Percentiles rank a stretch among this genome's conserved stretches.
Conservation (phyloP, 2,329 filamentous ascomycete species). For the Lithohypha guttulata region DNA sequence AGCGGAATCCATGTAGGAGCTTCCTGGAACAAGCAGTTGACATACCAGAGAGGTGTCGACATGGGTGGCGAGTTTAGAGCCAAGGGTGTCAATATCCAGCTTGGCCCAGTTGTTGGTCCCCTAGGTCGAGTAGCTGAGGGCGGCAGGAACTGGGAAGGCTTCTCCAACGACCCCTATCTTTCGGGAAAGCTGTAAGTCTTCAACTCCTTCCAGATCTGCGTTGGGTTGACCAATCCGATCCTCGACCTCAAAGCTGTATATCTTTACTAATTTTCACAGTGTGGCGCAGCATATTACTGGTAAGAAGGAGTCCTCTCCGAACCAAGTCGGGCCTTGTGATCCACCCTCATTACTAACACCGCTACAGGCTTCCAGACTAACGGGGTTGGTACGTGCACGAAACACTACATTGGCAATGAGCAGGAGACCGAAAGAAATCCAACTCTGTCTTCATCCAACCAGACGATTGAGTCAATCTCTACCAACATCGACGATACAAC, state of each 20-base stretch:
- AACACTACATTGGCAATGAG: conserved; percentile 57
- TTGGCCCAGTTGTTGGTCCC: conserved; percentile 47
- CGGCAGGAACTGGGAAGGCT: conserved; percentile 41
- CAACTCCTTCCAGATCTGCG: too few species aligned
- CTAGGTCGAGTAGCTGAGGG: conserved; percentile 27
- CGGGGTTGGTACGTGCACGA: conserved; percentile 31
- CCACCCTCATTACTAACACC: too few species aligned
- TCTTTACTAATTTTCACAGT: too few species aligned
- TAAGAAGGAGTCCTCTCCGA: background rate
- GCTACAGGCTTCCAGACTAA: conserved; percentile 32
- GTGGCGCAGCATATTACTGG: conserved; percentile 32
- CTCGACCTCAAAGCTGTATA: too few species aligned
- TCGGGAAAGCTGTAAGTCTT: conserved; percentile 34
- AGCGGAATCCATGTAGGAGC: conserved; percentile 28
- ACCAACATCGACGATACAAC: conserved; percentile 62
- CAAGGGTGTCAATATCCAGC: conserved; percentile 60
- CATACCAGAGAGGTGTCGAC: conserved; percentile 24
- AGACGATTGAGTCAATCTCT: conserved; percentile 32
- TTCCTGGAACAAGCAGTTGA: conserved; percentile 29
- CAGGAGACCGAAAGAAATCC: conserved; percentile 42
- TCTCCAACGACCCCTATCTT: conserved; percentile 40
- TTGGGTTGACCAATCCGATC: too few species aligned
- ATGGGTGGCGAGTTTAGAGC: conserved; percentile 31
- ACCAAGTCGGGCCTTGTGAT: too few species aligned
- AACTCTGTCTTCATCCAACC: conserved; percentile 38